A percentile compares a stretch with the other conserved stretches of the same genome.
phyloP scores from a whole-genome alignment of 2,329 filamentous ascomycete species.

The Alternaria alternata region DNA sequence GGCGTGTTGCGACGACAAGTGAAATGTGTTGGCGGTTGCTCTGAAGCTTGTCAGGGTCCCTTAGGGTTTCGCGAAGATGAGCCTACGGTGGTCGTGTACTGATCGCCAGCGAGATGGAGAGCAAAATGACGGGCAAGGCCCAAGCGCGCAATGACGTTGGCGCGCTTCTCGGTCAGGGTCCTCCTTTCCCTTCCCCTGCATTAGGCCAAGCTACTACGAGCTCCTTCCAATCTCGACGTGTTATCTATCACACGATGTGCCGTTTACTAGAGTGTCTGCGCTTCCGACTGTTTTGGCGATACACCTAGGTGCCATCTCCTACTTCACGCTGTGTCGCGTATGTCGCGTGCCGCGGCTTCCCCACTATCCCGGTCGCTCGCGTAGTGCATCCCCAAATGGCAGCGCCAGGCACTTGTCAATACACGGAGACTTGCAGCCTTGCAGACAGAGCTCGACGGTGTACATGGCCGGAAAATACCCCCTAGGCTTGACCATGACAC shows the following conservation, averaged over 20 bases:
- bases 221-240: not conserved
- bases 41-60: conserved; percentile 2
- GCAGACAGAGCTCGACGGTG: not conserved
- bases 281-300: not conserved
- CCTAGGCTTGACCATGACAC: not conserved
- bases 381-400: conserved; percentile 6
- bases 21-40: conserved; percentile 1
- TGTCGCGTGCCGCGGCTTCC: conserved; percentile 17
- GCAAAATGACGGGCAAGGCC: conserved; percentile 20
- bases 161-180: conserved; percentile 18
- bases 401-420: not conserved
- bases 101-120: conserved; percentile 17
- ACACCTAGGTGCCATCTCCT: not conserved
- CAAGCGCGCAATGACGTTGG: conserved; percentile 25
- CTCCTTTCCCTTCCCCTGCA: conserved; percentile 16
- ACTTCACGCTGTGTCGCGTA: conserved; percentile 11
- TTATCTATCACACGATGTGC: not conserved
- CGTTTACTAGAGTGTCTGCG: not conserved
- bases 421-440: not conserved
- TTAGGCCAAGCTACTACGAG: conserved; percentile 2
- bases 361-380: conserved; percentile 18
- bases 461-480: not conserved
- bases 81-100: conserved; percentile 15
- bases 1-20: not conserved
- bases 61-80: conserved; percentile 4